These are phyloP conservation scores for Suhomyces terraborum DNA, from an alignment of 1,139 yeast species.

Conservation along the genomic window DNA sequence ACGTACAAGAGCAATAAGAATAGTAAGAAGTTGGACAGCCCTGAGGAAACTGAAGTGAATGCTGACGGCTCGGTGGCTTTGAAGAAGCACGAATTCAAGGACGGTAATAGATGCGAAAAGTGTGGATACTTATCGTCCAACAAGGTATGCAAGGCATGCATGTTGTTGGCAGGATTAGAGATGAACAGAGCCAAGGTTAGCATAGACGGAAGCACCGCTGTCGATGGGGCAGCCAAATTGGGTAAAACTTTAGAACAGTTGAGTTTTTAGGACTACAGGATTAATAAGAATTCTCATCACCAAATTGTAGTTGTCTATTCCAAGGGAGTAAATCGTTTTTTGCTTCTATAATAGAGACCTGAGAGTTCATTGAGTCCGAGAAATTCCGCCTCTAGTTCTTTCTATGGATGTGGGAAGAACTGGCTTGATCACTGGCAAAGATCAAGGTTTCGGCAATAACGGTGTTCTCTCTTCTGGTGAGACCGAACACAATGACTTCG, in stretches of 20 bases:
- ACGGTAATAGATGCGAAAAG: slow-evolving; percentile 76
- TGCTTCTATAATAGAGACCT: too few relatives aligned
- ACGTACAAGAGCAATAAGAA: slow-evolving; percentile 34
- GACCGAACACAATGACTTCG: slow-evolving; percentile 72
- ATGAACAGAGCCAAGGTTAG: slow-evolving; percentile 64
- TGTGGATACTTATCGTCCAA: slow-evolving; percentile 94
- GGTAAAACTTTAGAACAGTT: slow-evolving; percentile 66
- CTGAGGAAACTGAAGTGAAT: slow-evolving; percentile 51
- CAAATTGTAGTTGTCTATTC: not conserved
- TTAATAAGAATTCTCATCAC: not conserved
- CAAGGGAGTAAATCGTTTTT: not conserved
- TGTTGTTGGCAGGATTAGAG: slow-evolving; percentile 81
- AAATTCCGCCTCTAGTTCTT: slow-evolving; percentile 1
- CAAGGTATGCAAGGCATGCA: slow-evolving; percentile 89
- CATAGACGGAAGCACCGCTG: slow-evolving; percentile 51
- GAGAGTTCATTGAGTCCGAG: not conserved
- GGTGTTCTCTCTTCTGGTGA: slow-evolving; percentile 69
- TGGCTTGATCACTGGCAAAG: slow-evolving; percentile 78
- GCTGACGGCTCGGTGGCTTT: slow-evolving; percentile 62
- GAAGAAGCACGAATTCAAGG: slow-evolving; percentile 37
- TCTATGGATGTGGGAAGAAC: slow-evolving; percentile 57
- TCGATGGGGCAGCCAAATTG: slow-evolving; percentile 70
- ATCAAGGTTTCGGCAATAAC: slow-evolving; percentile 79
- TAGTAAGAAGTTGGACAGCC: slow-evolving; percentile 21
- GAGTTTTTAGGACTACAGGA: slow-evolving; percentile 44